Evolutionary conservation across 164 flowering plant species (phyloP).

Genomic region (Sextonia rubra): DNA sequence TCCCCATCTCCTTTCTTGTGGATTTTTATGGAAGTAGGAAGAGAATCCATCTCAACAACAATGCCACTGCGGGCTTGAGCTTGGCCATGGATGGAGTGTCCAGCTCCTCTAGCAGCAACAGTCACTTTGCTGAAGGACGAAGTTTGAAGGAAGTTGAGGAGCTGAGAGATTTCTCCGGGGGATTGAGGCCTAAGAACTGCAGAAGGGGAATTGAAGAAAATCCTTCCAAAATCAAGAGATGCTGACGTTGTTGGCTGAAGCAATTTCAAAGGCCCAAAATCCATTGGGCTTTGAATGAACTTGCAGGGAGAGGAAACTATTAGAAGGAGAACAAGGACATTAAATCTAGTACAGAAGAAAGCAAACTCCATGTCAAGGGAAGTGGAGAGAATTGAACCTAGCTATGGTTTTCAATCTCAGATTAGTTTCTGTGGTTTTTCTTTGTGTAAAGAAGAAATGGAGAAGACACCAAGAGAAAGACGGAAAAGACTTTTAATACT

Average conservation of each 20-base stretch:
- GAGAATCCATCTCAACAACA: conserved; percentile 35
- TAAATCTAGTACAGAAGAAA: conserved; percentile 19
- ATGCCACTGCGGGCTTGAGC: conserved; percentile 37
- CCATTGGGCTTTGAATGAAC: conserved; percentile 36
- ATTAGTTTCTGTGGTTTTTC: not conserved
- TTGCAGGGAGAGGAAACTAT: conserved; percentile 23
- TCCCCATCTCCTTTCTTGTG: conserved; percentile 11
- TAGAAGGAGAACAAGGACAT: conserved; percentile 21
- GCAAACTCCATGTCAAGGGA: conserved; percentile 19
- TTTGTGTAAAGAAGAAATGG: not conserved
- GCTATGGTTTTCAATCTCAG: not conserved
- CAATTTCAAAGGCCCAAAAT: conserved; percentile 29
- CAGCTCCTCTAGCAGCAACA: conserved; percentile 37
- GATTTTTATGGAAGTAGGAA: conserved; percentile 24
- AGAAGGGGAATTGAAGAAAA: conserved; percentile 27
- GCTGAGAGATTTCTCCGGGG: conserved; percentile 28
- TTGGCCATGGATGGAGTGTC: conserved; percentile 40
- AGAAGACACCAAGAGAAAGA: not conserved
- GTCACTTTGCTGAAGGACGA: conserved; percentile 27
- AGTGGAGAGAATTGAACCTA: not conserved
- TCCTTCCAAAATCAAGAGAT: conserved; percentile 31
- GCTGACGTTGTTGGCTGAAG: conserved; percentile 23
- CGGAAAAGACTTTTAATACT: not conserved
- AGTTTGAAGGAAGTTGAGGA: conserved; percentile 21
- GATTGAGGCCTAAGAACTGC: conserved; percentile 32